Conservation (phyloP, 1,284 basidiomycete species). For the Pascua sp. region DNA sequence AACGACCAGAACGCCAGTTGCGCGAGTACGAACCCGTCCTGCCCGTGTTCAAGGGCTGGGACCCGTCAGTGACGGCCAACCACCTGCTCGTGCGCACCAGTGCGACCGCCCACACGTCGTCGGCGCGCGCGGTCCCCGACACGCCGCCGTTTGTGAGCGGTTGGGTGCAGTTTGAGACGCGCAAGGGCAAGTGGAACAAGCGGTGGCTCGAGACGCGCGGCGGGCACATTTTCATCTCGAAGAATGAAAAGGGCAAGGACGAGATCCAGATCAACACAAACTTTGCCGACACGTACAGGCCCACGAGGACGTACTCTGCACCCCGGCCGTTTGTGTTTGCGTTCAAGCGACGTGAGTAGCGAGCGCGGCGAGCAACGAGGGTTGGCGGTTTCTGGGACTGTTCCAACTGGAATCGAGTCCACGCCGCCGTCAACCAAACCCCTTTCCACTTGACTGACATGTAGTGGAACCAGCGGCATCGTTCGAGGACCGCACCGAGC, state of each 20-base stretch:
- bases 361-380: neutral
- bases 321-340: constrained; percentile 72
- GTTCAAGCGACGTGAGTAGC: constrained; percentile 60
- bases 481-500: constrained; percentile 80
- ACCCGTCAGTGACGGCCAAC: constrained; percentile 70
- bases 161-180: constrained; percentile 78
- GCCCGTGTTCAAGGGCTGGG: constrained; percentile 71
- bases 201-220: constrained; percentile 79
- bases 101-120: constrained; percentile 51
- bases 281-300: constrained; percentile 75
- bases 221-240: constrained; percentile 76
- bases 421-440: no score
- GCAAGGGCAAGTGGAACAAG: constrained; percentile 88
- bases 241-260: constrained; percentile 82
- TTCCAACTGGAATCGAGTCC: no score
- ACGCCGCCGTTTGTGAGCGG: constrained; percentile 66
- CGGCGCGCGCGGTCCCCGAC: constrained; percentile 56
- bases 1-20: constrained; percentile 65
- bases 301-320: constrained; percentile 61
- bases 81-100: constrained; percentile 70
- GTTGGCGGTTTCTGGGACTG: no score
- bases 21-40: constrained; percentile 72
- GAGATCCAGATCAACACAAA: constrained; percentile 55
- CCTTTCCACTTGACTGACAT: constrained; percentile 1
- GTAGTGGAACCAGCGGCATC: constrained; percentile 72